Evolutionary conservation across 2,329 filamentous ascomycete genomes (phyloP).

Genomic region (Aspergillus sp.): DNA sequence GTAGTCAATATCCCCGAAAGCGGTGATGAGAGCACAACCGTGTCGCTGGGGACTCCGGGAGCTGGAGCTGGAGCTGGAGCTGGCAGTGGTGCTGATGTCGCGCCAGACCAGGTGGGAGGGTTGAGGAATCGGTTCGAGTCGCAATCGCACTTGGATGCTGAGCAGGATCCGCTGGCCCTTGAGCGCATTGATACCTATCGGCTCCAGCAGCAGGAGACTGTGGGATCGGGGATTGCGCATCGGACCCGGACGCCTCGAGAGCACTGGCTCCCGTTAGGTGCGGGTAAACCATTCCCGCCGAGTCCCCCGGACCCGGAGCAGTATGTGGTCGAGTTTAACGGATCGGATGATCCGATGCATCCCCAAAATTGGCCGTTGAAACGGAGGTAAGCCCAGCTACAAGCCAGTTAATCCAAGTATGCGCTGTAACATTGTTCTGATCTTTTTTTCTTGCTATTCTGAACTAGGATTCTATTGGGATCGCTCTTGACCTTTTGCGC

Average conservation of each 20-base stretch:
- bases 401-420: no score
- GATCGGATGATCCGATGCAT: slow-evolving; percentile 42
- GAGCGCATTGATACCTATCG: slow-evolving; percentile 20
- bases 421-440: no score
- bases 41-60: no score
- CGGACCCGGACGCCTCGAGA: slow-evolving; percentile 11
- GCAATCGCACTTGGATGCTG: not conserved
- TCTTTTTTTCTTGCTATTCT: not conserved
- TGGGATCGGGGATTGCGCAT: slow-evolving; percentile 11
- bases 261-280: slow-evolving; percentile 11
- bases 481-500: slow-evolving; percentile 11
- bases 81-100: not conserved
- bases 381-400: slow-evolving; percentile 28
- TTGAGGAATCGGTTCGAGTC: not conserved
- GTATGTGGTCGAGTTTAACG: slow-evolving; percentile 50
- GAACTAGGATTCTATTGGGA: slow-evolving; percentile 1
- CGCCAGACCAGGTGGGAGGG: not conserved
- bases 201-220: slow-evolving; percentile 19
- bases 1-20: no score
- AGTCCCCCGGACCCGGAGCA: slow-evolving; percentile 41
- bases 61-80: not conserved
- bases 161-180: not conserved
- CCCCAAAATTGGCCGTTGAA: slow-evolving; percentile 44
- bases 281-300: slow-evolving; percentile 43
- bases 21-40: no score